phyloP scores from a whole-genome alignment of 495 filamentous ascomycete species.

The Aspergillus homomorphus region DNA sequence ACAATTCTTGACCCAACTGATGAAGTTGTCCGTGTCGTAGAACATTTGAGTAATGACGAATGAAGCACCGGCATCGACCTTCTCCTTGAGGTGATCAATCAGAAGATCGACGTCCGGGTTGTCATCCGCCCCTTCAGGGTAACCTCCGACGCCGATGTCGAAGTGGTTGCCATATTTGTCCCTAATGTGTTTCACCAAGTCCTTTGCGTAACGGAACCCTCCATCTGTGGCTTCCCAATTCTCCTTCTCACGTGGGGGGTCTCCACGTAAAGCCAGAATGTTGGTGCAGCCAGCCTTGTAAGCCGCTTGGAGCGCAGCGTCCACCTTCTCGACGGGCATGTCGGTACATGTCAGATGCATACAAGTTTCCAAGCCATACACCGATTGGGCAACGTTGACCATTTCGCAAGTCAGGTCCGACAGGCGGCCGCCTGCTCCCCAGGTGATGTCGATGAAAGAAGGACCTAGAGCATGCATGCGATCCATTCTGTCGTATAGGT shows the following conservation, averaged over 20 bases:
- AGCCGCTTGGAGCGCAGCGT: conserved; percentile 80
- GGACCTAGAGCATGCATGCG: conserved; percentile 94
- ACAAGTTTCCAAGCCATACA: conserved; percentile 94
- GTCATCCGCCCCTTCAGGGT: conserved; percentile 95
- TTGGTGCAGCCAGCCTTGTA: conserved; percentile 97
- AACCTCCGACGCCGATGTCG: conserved; percentile 95
- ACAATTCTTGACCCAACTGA: conserved; percentile 83
- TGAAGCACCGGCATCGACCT: conserved; percentile 88
- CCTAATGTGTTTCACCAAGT: conserved; percentile 91
- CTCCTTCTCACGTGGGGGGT: conserved; percentile 92
- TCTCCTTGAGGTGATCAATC: conserved; percentile 94
- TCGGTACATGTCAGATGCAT: conserved; percentile 99
- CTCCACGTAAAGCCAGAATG: conserved; percentile 90
- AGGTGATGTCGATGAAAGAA: conserved; percentile 96
- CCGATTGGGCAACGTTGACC: conserved; percentile 95
- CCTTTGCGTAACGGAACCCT: conserved; percentile 87
- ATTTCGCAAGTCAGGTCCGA: conserved; percentile 95
- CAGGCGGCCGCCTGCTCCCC: conserved; percentile 91
- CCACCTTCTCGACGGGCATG: conserved; percentile 89
- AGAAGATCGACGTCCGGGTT: conserved; percentile 78
- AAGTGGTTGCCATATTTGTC: conserved; percentile 91
- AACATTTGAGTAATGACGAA: conserved; percentile 99
- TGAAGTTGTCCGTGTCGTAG: conserved; percentile 93
- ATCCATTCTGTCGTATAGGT: conserved; percentile 99
- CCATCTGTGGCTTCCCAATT: conserved; percentile 84